Base-by-base conservation (phyloP, 495 filamentous ascomycete genomes). In the Lophium mytilinum region DNA sequence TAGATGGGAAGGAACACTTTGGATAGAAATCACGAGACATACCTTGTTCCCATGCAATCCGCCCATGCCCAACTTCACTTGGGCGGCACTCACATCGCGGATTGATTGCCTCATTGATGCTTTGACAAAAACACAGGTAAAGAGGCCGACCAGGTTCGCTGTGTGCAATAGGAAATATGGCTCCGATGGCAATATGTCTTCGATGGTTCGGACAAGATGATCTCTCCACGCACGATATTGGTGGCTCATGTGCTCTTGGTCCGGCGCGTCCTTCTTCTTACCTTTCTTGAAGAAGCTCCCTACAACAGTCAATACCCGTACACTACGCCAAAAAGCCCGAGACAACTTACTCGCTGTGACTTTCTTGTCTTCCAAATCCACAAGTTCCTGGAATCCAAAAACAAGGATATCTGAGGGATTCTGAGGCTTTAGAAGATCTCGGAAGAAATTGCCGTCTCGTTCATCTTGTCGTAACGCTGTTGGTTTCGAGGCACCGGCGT, bases 191-290 rank as follows among this genome's bases (percentile, higher is more conserved):
- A 95, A 88, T 64, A 83, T 79, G 53, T 92, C 86, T 65, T 95
- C 89, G 36, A 97, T 76, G 61, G 78, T 80, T 43, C 85, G 81
- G 1, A 84, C 83, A 24, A 98, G 78, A 69, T 90, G 88, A 63
- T 97, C 90, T 63, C 88, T 79, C 93, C 93, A 98, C 36, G 91
- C 88, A 56, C 93, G 87, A 64, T 98, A 98, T 69, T 96, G 92
- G 57, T 92, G 90, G 73, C 87, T 92, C 89, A 97, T 96, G 59
- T 90, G 86, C 66, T 96, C 91, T 61, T 91, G 88, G 59, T 92
- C 89, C 0, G 85, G 75, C 14, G 83, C 81, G 54, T 95, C 89
- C 66, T 95, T 96, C 76, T 95, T 96, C 72, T 94, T 97, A 64
- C 76, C 70, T 1, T 69, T 73, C 49, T 74, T 75, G 60, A 80